Evolutionary conservation across 192 early-diverging fungal species (phyloP), one percentile per base, ranked within the genome.

Genomic region (Mortierella alpina): DNA sequence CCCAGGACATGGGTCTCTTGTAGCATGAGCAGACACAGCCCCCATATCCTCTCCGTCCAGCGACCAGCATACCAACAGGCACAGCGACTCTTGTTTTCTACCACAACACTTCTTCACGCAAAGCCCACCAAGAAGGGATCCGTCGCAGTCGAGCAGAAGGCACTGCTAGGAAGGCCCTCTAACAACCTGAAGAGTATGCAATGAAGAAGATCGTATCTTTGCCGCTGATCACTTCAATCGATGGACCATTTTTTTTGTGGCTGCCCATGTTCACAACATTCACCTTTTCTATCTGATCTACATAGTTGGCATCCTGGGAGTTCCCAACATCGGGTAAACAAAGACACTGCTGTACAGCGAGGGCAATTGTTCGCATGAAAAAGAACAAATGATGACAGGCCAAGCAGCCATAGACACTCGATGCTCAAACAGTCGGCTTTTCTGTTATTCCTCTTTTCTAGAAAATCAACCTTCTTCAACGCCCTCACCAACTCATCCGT

Each of bases 251-350:
- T 31, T 31, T 31, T 1, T 1, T 31, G 1, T 31, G 31, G 31
- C 31, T 31, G 31, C 31, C 31, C 31, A 2, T 31, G 31, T 31
- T 31, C 31, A 31, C 31, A 31, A 7, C 11, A 13, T 13, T 57
- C 42, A 42, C 15, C 40, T 6, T 58, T 20, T n/a, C 56, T 40
- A 22, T 50, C 53, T 7, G 2, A 60, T 44, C 63, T 31, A 9
- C 11, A 47, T 72, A 80, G 77, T 88, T 49, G 91, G 92, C 62
- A 90, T 95, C 49, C 91, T 95, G 40, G 94, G 94, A 48, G 83
- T 95, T 49, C 94, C 94, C 56, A 95, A 95, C 72, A 90, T 95
- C 72, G 94, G 94, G 66, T 93, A 91, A 82, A 83, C 31, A 31
- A 31, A 31, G 31, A 31, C 31, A 31, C 31, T 31, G 31, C 3